phyloP scores from a whole-genome alignment of 2,329 filamentous ascomycete genomes.

The Colletotrichum neosansevieriae region DNA sequence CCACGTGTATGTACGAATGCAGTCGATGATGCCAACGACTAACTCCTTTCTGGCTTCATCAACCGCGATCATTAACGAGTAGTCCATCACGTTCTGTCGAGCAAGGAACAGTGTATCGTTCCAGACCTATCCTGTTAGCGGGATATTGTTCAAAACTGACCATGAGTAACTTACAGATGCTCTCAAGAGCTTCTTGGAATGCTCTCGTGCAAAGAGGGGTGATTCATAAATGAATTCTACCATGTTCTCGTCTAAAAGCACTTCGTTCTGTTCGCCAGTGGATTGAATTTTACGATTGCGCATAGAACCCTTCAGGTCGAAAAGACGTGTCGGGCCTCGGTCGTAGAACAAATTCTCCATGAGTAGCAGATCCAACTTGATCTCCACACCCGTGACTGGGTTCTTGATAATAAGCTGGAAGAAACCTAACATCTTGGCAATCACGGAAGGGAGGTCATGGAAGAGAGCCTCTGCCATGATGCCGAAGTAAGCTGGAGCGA shows the following conservation, averaged over 20 bases:
- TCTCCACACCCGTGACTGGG: slow-evolving; percentile 88
- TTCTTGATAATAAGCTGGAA: slow-evolving; percentile 99
- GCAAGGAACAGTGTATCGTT: slow-evolving; percentile 97
- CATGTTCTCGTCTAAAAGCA: slow-evolving; percentile 97
- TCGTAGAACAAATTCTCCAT: slow-evolving; percentile 99
- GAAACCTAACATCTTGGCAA: slow-evolving; percentile 99
- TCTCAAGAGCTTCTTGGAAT: slow-evolving; percentile 92
- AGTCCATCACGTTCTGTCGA: slow-evolving; percentile 98
- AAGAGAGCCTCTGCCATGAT: slow-evolving; percentile 98
- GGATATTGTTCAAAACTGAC: neutral
- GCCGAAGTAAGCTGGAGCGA: slow-evolving; percentile 95
- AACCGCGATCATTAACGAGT: slow-evolving; percentile 97
- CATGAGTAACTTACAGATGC: slow-evolving; percentile 68
- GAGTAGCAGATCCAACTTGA: slow-evolving; percentile 92
- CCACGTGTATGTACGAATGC: slow-evolving; percentile 98
- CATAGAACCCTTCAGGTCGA: slow-evolving; percentile 98
- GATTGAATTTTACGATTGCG: slow-evolving; percentile 97
- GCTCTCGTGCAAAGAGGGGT: slow-evolving; percentile 93
- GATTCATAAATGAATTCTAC: slow-evolving; percentile 99
- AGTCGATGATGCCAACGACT: slow-evolving; percentile 97
- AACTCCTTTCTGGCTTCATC: slow-evolving; percentile 91
- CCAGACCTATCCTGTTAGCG: slow-evolving; percentile 68
- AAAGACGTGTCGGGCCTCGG: slow-evolving; percentile 86
- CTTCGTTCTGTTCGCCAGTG: slow-evolving; percentile 95
- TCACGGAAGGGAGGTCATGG: slow-evolving; percentile 93